These are phyloP conservation scores for Berberis thunbergii DNA, from an alignment of 164 flowering plant species.

Conservation along the genomic window DNA sequence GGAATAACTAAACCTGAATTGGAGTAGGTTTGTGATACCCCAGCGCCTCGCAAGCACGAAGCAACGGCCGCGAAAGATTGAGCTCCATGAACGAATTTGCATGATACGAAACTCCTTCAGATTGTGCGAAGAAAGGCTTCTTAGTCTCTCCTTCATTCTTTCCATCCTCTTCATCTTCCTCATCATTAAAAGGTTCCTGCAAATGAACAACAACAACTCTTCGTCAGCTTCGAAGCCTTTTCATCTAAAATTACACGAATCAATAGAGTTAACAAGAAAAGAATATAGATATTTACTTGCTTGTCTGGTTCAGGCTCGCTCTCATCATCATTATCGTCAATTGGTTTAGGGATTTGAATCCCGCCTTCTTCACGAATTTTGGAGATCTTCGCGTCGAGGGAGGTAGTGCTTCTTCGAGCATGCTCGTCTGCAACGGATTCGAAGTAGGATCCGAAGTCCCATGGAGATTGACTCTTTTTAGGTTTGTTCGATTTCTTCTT, in stretches of 20 bases:
- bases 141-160: constrained; percentile 20
- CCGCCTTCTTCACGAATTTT: constrained; percentile 36
- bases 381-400: constrained; percentile 66
- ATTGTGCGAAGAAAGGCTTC: constrained; percentile 50
- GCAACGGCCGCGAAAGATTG: constrained; percentile 81
- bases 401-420: constrained; percentile 79
- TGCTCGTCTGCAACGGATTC: constrained; percentile 87
- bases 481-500: constrained; percentile 15
- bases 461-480: constrained; percentile 52
- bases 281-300: constrained; percentile 29
- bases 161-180: constrained; percentile 33
- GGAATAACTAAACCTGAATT: constrained; percentile 56
- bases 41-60: constrained; percentile 78
- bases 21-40: constrained; percentile 88
- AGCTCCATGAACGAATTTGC: constrained; percentile 89
- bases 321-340: constrained; percentile 19
- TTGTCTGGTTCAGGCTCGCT: constrained; percentile 28
- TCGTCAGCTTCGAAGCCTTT: background rate
- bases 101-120: constrained; percentile 68
- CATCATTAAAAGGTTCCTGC: constrained; percentile 54
- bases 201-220: background rate
- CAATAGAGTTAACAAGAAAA: background rate
- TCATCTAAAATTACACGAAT: background rate
- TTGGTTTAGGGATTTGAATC: constrained; percentile 9
- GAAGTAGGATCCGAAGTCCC: constrained; percentile 76